A percentile compares a stretch with the other conserved stretches of the same genome.
Evolutionary conservation across 1,139 yeast genomes (phyloP).

Genomic region (Yamadazyma diddensiae): DNA sequence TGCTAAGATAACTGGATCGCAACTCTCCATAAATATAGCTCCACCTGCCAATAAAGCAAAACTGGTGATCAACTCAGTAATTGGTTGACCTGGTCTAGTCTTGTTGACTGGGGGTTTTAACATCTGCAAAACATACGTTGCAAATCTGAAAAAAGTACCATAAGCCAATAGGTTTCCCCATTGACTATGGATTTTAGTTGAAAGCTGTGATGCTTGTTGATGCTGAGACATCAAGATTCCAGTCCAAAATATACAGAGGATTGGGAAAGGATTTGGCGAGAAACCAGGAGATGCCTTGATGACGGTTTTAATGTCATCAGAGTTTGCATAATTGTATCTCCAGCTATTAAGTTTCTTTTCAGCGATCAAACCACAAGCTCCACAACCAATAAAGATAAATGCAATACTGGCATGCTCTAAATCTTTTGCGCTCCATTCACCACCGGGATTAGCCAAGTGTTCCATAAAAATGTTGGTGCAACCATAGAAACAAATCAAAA

Average conservation of each 20-base stretch:
- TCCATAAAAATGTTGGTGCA: constrained; percentile 84
- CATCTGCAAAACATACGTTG: constrained; percentile 62
- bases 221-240: constrained; percentile 96
- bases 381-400: constrained; percentile 89
- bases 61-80: constrained; percentile 77
- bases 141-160: constrained; percentile 73
- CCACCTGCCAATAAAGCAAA: constrained; percentile 89
- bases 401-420: constrained; percentile 95
- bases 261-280: constrained; percentile 91
- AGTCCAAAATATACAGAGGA: constrained; percentile 91
- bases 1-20: constrained; percentile 78
- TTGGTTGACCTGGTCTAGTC: constrained; percentile 57
- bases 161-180: constrained; percentile 85
- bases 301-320: constrained; percentile 12
- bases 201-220: constrained; percentile 72
- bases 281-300: constrained; percentile 63
- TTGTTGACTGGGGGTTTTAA: constrained; percentile 40
- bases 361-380: constrained; percentile 81
- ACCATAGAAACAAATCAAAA: constrained; percentile 82
- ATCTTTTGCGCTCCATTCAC: constrained; percentile 88
- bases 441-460: constrained; percentile 71
- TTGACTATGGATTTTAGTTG: constrained; percentile 80
- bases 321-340: constrained; percentile 41
- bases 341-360: constrained; percentile 56
- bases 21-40: constrained; percentile 84